Evolutionary conservation across 108 stramenopile species (phyloP).

Genomic region (Cylindrotheca closterium): DNA sequence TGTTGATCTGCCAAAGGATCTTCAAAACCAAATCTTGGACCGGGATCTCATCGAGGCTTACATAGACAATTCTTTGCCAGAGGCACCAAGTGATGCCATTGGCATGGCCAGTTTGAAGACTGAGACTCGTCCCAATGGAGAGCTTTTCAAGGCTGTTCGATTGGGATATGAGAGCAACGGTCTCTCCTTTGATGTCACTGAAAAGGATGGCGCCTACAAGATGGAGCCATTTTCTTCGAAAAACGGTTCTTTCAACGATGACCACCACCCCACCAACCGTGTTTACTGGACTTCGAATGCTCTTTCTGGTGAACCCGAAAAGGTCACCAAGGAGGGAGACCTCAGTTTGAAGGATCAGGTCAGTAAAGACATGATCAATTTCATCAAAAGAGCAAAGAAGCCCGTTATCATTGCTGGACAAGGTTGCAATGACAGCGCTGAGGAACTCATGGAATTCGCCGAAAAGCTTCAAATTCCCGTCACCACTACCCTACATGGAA

Average conservation of each 20-base stretch:
- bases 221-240: slow-evolving; percentile 27
- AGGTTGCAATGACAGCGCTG: slow-evolving; percentile 79
- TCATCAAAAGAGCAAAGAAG: slow-evolving; percentile 78
- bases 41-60: slow-evolving; percentile 63
- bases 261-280: slow-evolving; percentile 69
- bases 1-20: slow-evolving; percentile 91
- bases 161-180: slow-evolving; percentile 64
- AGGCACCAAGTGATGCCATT: slow-evolving; percentile 37
- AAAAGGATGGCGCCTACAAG: slow-evolving; percentile 35
- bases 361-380: slow-evolving; percentile 66
- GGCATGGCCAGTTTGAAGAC: slow-evolving; percentile 54
- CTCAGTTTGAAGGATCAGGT: slow-evolving; percentile 39
- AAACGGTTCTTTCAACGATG: slow-evolving; percentile 56
- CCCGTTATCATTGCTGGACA: slow-evolving; percentile 91
- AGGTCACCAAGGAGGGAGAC: slow-evolving; percentile 35
- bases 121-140: slow-evolving; percentile 42
- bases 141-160: slow-evolving; percentile 59
- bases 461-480: slow-evolving; percentile 88
- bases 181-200: slow-evolving; percentile 62
- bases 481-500: slow-evolving; percentile 83
- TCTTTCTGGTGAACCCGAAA: slow-evolving; percentile 27
- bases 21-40: slow-evolving; percentile 82
- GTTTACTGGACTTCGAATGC: slow-evolving; percentile 53
- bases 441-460: slow-evolving; percentile 80
- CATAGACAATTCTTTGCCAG: slow-evolving; percentile 40